These are phyloP conservation scores for Coemansia sp. DNA, from an alignment of 192 early-diverging fungal species.

Conservation along the genomic window DNA sequence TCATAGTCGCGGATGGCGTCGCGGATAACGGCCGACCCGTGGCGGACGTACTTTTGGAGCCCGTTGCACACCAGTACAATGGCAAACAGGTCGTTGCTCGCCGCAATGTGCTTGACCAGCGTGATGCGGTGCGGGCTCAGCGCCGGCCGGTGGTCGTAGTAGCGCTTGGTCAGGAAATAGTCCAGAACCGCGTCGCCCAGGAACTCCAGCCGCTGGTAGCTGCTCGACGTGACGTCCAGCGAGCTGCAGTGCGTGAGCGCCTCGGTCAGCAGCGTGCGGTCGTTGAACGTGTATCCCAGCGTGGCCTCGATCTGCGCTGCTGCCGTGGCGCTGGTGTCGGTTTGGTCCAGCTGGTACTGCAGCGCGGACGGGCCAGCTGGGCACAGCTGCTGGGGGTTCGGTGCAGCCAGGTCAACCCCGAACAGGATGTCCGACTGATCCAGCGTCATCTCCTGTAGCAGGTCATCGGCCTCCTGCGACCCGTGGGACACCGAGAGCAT, in stretches of 20 bases:
- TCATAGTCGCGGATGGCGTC: slow-evolving; percentile 59
- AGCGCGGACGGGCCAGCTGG: neutral
- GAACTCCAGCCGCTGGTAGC: slow-evolving; percentile 92
- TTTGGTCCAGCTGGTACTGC: neutral
- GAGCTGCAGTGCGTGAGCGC: slow-evolving; percentile 85
- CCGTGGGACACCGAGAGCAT: neutral
- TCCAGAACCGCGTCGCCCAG: slow-evolving; percentile 83
- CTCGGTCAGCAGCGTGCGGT: slow-evolving; percentile 64
- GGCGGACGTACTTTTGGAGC: slow-evolving; percentile 66
- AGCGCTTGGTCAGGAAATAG: slow-evolving; percentile 70
- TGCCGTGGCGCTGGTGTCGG: neutral
- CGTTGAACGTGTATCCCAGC: slow-evolving; percentile 67
- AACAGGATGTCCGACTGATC: slow-evolving; percentile 33
- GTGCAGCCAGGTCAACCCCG: neutral
- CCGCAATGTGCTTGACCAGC: slow-evolving; percentile 79
- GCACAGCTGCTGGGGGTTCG: neutral
- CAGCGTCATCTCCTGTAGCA: slow-evolving; percentile 29
- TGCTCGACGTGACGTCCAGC: slow-evolving; percentile 54
- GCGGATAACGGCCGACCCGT: slow-evolving; percentile 58
- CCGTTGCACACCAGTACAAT: slow-evolving; percentile 62
- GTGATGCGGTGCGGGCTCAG: slow-evolving; percentile 77
- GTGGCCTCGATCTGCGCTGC: slow-evolving; percentile 18
- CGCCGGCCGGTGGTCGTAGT: slow-evolving; percentile 66
- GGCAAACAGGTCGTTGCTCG: slow-evolving; percentile 84
- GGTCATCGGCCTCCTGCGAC: slow-evolving; percentile 6